Conservation (phyloP, 2,329 filamentous ascomycete genomes). For the Aspergillus nomiae region DNA sequence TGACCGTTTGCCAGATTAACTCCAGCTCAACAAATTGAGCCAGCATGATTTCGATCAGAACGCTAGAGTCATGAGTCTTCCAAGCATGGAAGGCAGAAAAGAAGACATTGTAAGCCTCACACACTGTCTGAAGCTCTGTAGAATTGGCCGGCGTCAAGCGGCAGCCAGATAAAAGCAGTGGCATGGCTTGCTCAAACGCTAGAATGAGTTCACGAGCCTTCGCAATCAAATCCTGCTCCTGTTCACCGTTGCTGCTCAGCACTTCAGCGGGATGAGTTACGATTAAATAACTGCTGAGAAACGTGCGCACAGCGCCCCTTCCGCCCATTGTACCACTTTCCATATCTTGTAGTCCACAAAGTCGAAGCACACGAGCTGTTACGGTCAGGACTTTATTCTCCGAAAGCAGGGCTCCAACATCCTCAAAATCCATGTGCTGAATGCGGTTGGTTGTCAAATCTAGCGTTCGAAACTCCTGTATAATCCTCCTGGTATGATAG, state of each 20-base stretch:
- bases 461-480: constrained; percentile 54
- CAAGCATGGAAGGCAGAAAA: constrained; percentile 65
- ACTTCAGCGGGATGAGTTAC: constrained; percentile 63
- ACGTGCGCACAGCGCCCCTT: constrained; percentile 59
- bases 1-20: constrained; percentile 68
- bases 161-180: constrained; percentile 50
- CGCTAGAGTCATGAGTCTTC: constrained; percentile 65
- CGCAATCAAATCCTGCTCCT: constrained; percentile 62
- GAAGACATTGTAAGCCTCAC: constrained; percentile 61
- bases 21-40: constrained; percentile 67
- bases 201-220: constrained; percentile 63
- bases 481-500: constrained; percentile 50
- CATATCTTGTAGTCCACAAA: constrained; percentile 57
- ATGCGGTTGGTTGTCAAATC: constrained; percentile 57
- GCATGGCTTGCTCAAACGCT: constrained; percentile 56
- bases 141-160: constrained; percentile 44
- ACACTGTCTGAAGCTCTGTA: constrained; percentile 51
- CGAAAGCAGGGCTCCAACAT: constrained; percentile 59
- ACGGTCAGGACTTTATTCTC: constrained; percentile 55
- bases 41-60: constrained; percentile 67
- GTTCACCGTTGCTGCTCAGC: constrained; percentile 62
- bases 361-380: constrained; percentile 58
- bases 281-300: constrained; percentile 65
- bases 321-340: constrained; percentile 50
- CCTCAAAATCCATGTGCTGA: constrained; percentile 58